Percentiles rank a stretch among this genome's conserved stretches.
phyloP scores from a whole-genome alignment of 2,329 filamentous ascomycete genomes.

The Didymella arachidicola region DNA sequence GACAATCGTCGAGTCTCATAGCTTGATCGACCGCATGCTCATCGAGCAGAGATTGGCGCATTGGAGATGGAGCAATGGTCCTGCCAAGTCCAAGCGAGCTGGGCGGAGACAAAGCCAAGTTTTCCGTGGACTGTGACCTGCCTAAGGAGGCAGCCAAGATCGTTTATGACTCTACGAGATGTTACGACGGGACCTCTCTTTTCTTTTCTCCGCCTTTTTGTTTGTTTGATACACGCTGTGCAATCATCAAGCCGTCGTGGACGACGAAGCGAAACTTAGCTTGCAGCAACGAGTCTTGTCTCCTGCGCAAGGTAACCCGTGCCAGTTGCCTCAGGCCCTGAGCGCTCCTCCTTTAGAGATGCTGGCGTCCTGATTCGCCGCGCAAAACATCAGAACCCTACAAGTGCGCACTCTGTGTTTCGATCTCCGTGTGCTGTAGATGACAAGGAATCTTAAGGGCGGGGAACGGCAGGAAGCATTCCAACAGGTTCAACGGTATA shows the following conservation, averaged over 20 bases:
- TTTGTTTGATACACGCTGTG: slow-evolving; percentile 6
- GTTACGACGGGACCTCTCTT: not conserved
- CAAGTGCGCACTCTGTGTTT: not conserved
- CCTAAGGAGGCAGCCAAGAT: slow-evolving; percentile 22
- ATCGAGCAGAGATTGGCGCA: slow-evolving; percentile 17
- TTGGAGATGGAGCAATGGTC: slow-evolving; percentile 16
- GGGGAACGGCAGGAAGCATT: slow-evolving; percentile 2
- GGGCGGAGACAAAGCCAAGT: slow-evolving; percentile 24
- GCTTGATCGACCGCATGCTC: slow-evolving; percentile 7
- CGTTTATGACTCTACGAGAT: not conserved
- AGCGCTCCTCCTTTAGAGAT: not conserved
- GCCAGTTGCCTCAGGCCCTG: not conserved
- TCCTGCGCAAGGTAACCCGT: not conserved
- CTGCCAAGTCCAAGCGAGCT: slow-evolving; percentile 21
- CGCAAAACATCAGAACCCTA: not conserved
- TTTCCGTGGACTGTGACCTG: slow-evolving; percentile 17
- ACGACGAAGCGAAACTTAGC: not conserved
- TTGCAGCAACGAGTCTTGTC: slow-evolving; percentile 14
- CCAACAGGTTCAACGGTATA: not conserved
- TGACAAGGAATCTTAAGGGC: not conserved
- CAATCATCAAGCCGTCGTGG: not conserved
- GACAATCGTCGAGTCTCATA: slow-evolving; percentile 6
- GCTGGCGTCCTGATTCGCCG: not conserved
- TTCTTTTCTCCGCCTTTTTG: slow-evolving; percentile 5
- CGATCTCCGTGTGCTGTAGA: not conserved